Conservation (phyloP, 345 rosid species). For the Trapa bicornis region DNA sequence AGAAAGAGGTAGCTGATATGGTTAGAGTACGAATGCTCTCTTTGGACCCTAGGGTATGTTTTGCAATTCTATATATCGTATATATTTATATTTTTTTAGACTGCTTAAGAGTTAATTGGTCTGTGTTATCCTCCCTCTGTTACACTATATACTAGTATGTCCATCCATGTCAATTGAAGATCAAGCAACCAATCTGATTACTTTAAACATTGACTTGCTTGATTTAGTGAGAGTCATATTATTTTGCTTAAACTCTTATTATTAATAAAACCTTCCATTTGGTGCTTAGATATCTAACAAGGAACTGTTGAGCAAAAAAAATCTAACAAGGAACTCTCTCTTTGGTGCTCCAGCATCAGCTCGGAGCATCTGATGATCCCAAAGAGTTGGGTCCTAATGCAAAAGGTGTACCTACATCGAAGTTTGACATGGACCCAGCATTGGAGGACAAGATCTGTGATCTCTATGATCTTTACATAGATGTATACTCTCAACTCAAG, state of each 20-base stretch:
- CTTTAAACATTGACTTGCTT: background rate
- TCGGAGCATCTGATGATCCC: conserved; percentile 59
- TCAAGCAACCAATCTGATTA: background rate
- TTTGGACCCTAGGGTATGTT: conserved; percentile 50
- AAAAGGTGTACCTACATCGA: conserved; percentile 40
- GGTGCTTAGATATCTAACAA: background rate
- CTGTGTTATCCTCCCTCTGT: background rate
- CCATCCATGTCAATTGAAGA: background rate
- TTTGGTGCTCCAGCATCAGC: conserved; percentile 48
- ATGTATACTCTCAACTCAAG: conserved; percentile 32
- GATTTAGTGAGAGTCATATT: background rate
- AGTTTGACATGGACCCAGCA: conserved; percentile 47
- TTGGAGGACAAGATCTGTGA: conserved; percentile 90
- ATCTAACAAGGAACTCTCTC: background rate
- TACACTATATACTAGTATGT: no score
- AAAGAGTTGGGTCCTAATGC: conserved; percentile 44
- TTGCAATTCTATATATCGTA: background rate
- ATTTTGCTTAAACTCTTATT: background rate
- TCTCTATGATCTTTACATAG: conserved; percentile 82
- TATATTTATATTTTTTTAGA: background rate
- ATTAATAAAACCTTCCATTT: background rate
- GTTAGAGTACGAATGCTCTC: conserved; percentile 38
- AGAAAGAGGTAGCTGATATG: conserved; percentile 77
- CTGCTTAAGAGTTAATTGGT: background rate
- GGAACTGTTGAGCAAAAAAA: no score